Conservation (phyloP, 371 early-diverging fungal genomes). For the Rhizopus arrhizus region DNA sequence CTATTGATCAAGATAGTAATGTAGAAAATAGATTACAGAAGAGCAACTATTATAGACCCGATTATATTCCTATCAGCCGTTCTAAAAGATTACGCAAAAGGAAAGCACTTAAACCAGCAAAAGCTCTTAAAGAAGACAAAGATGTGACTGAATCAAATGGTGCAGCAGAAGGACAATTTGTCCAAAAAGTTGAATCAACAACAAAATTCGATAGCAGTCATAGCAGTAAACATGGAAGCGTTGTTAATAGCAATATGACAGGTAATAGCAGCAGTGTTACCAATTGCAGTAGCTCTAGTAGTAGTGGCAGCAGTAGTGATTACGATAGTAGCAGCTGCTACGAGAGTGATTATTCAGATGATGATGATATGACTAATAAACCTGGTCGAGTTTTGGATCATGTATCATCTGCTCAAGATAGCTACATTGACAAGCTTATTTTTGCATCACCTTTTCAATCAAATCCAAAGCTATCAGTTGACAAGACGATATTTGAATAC, state of each 20-base stretch:
- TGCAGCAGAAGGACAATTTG: not conserved
- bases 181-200: slow-evolving; percentile 1
- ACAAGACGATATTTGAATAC: slow-evolving; percentile 26
- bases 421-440: slow-evolving; percentile 6
- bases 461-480: slow-evolving; percentile 1
- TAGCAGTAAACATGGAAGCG: not conserved
- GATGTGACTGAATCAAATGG: not conserved
- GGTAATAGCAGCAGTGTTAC: slow-evolving; percentile 16
- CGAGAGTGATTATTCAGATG: slow-evolving; percentile 3
- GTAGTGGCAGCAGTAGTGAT: slow-evolving; percentile 14
- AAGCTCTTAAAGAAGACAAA: slow-evolving; percentile 8
- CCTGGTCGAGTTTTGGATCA: slow-evolving; percentile 6
- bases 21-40: slow-evolving; percentile 1
- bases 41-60: slow-evolving; percentile 41
- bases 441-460: not conserved
- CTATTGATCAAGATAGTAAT: slow-evolving; percentile 7
- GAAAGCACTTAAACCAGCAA: slow-evolving; percentile 8
- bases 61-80: slow-evolving; percentile 36
- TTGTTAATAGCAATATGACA: slow-evolving; percentile 1
- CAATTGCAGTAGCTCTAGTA: slow-evolving; percentile 7
- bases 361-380: not conserved
- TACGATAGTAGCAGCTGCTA: slow-evolving; percentile 8
- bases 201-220: not conserved
- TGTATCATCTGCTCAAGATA: slow-evolving; percentile 9
- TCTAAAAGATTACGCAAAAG: slow-evolving; percentile 11